Evolutionary conservation across 129 eudicot species (phyloP).

Genomic region (Smallanthus sonchifolius): DNA sequence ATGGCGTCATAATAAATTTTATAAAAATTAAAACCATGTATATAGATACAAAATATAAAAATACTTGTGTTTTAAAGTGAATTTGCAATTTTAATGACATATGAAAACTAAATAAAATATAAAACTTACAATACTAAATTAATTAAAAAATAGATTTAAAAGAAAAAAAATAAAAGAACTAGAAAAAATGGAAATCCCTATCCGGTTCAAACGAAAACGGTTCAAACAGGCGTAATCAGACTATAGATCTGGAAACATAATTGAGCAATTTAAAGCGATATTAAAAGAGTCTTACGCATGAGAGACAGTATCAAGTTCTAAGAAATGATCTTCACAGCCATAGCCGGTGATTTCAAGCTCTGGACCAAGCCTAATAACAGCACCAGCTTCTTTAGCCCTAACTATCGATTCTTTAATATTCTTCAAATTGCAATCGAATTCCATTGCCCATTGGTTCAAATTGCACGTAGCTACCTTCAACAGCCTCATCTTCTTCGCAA

Average conservation of each 20-base stretch:
- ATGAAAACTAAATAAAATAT: too few species aligned
- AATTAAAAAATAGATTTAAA: too few species aligned
- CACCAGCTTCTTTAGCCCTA: slow-evolving; percentile 74
- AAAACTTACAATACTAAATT: too few species aligned
- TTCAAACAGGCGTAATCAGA: neutral
- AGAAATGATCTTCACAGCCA: slow-evolving; percentile 96
- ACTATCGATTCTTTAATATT: slow-evolving; percentile 80
- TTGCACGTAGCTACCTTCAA: slow-evolving; percentile 93
- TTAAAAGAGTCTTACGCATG: slow-evolving; percentile 55
- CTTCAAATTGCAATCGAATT: slow-evolving; percentile 78
- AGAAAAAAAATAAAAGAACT: too few species aligned
- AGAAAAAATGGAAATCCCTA: too few species aligned
- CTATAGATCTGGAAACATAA: neutral
- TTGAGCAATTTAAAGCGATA: neutral
- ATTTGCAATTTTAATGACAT: too few species aligned
- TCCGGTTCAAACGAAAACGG: too few species aligned
- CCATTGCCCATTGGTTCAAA: slow-evolving; percentile 99
- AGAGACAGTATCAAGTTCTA: slow-evolving; percentile 78
- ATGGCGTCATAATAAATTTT: too few species aligned
- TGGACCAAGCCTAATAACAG: slow-evolving; percentile 88
- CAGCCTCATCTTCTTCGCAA: slow-evolving; percentile 58
- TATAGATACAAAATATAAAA: too few species aligned
- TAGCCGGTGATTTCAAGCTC: slow-evolving; percentile 99
- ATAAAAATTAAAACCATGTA: too few species aligned
- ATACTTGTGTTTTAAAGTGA: too few species aligned